These are phyloP conservation scores for Chalciporus sp. DNA, from an alignment of 1,284 basidiomycete species.

Conservation along the genomic window DNA sequence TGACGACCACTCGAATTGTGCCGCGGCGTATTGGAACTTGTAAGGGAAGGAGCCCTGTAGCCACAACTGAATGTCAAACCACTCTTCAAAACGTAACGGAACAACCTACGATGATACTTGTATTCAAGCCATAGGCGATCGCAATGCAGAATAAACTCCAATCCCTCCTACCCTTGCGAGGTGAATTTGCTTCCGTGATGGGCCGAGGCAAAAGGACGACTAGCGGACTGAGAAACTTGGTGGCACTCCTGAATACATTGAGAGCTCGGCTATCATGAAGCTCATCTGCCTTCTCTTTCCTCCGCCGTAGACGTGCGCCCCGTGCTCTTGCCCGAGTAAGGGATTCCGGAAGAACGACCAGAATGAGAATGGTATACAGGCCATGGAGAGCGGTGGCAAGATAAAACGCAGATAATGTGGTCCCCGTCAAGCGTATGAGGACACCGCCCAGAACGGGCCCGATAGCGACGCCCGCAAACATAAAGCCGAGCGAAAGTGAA, in stretches of 20 bases:
- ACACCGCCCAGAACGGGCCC: constrained; percentile 76
- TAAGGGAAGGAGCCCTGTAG: constrained; percentile 63
- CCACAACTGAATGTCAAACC: neutral
- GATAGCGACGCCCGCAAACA: constrained; percentile 67
- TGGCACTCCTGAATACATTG: constrained; percentile 38
- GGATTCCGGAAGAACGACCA: constrained; percentile 77
- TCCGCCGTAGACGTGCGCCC: constrained; percentile 18
- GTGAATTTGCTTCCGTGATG: constrained; percentile 34
- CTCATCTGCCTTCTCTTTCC: constrained; percentile 7
- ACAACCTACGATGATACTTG: constrained; percentile 58
- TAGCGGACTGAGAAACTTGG: constrained; percentile 68
- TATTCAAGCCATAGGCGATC: constrained; percentile 53
- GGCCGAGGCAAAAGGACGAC: constrained; percentile 59
- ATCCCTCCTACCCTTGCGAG: constrained; percentile 51
- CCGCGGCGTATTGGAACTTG: constrained; percentile 72
- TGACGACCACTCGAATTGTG: constrained; percentile 72
- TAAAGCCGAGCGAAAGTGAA: constrained; percentile 61
- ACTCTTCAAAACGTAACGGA: neutral
- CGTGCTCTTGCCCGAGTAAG: constrained; percentile 43
- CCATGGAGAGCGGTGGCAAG: constrained; percentile 51
- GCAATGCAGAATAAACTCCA: constrained; percentile 72
- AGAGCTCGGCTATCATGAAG: constrained; percentile 1
- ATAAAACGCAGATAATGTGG: constrained; percentile 74
- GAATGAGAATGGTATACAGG: constrained; percentile 52
- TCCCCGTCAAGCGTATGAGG: constrained; percentile 59